Evolutionary conservation across 352 stramenopile species (phyloP), one percentile per base, ranked within the genome.

Genomic region (Globisporangium spinosum): DNA sequence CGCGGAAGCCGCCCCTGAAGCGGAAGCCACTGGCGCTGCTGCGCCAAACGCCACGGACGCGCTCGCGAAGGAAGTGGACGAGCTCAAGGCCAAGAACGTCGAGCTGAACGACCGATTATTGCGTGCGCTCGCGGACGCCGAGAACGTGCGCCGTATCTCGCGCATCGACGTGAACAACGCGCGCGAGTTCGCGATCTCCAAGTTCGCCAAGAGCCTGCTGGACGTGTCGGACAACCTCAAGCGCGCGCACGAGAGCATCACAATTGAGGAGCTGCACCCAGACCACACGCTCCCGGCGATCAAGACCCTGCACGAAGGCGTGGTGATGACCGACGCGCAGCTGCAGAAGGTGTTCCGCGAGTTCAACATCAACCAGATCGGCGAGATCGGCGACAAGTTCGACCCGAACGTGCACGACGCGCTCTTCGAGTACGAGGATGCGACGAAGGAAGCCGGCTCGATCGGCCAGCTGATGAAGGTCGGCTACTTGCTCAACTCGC

Each of bases 151-250:
- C 51, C 81, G 90, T 45, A 98, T 98, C 77, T 97, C 96, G 65
- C 75, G 86, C 66, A 73, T 93, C 8, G 98, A 99, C 77, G 93
- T 99, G 40, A 85, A 93, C 64, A 94, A 96, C 49, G 97, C 94
- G 51, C 84, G 87, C 38, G 89, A 97, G 59, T 99, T 98, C 80
- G 94, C 97, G 66, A 98, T 98, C 68, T 89, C 89, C 63, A 98
- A 96, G 68, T 99, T 99, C 77, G 95, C 97, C 68, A 99, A 99
- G 83, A 88, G 79, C 65, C 76, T 99, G 62, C 80, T 99, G 69
- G 97, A 99, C 68, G 96, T 99, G 25, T 98, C 96, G 56, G 98
- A 99, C 84, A 99, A 99, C 77, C 89, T 99, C 38, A 85, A 94
- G 67, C 90, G 97, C 43, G 98, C 97, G 6, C 82, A 99, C 65